These are phyloP conservation scores for Xerocomellus chrysenteron DNA, from an alignment of 768 basidiomycete species.

Conservation along the genomic window DNA sequence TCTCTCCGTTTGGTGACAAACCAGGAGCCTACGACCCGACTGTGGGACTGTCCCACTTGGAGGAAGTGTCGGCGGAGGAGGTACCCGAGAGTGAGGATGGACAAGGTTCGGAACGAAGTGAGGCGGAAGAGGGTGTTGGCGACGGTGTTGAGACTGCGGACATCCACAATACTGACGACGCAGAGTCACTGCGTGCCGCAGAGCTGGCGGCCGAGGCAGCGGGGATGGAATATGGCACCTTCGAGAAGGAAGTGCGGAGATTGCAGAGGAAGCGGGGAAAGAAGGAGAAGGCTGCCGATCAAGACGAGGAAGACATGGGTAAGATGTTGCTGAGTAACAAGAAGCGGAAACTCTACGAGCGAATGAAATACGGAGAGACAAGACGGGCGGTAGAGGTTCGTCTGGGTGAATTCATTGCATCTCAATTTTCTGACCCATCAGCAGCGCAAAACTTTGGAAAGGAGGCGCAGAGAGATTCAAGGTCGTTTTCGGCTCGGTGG, in stretches of 20 bases:
- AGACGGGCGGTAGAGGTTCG: conserved; percentile 79
- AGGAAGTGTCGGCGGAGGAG: conserved; percentile 29
- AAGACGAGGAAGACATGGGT: conserved; percentile 78
- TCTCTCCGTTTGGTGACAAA: conserved; percentile 90
- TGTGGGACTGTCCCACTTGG: conserved; percentile 28
- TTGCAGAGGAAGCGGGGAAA: conserved; percentile 42
- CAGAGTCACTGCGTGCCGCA: conserved; percentile 73
- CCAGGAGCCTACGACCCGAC: conserved; percentile 76
- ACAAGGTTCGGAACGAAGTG: conserved; percentile 18
- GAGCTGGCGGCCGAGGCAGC: conserved; percentile 91
- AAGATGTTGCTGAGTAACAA: conserved; percentile 99
- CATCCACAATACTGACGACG: conserved; percentile 47
- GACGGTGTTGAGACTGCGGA: conserved; percentile 29
- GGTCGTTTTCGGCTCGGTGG: conserved; percentile 29
- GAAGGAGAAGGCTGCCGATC: conserved; percentile 37
- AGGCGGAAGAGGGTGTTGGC: conserved; percentile 29
- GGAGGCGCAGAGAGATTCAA: conserved; percentile 53
- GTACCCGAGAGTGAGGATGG: conserved; percentile 31
- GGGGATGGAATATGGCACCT: conserved; percentile 75
- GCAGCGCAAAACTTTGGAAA: conserved; percentile 62
- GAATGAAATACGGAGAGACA: conserved; percentile 84
- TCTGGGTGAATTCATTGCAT: conserved; percentile 6
- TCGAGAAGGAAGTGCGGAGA: conserved; percentile 74
- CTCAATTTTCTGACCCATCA: conserved; percentile 9
- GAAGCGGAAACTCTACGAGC: conserved; percentile 89